phyloP scores from a whole-genome alignment of 2,329 filamentous ascomycete genomes.

The Neopestalotiopsis clavispora region DNA sequence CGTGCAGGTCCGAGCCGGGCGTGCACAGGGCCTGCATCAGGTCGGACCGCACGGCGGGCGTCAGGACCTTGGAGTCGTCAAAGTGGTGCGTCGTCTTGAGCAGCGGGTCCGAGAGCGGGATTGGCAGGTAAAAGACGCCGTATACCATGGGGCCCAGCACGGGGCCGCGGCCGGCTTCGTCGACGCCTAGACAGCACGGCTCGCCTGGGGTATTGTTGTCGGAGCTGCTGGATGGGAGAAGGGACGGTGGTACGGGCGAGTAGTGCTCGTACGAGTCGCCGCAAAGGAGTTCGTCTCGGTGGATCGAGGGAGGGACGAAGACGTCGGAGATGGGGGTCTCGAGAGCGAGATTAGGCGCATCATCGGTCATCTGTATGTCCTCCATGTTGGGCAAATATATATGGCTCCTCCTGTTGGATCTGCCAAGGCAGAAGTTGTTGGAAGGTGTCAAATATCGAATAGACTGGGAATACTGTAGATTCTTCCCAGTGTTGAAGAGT shows the following conservation, averaged over 20 bases:
- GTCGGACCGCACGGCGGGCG: constrained; percentile 74
- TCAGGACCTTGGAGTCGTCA: constrained; percentile 94
- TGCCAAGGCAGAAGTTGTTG: no score
- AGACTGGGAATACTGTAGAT: no score
- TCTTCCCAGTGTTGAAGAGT: no score
- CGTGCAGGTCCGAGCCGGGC: constrained; percentile 51
- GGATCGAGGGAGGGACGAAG: constrained; percentile 75
- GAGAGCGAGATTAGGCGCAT: constrained; percentile 33
- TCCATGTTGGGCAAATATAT: constrained; percentile 37
- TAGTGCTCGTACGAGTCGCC: constrained; percentile 76
- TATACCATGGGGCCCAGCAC: constrained; percentile 86
- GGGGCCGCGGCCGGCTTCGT: constrained; percentile 91
- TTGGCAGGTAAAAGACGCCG: constrained; percentile 75
- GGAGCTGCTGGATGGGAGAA: constrained; percentile 47
- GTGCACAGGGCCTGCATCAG: constrained; percentile 77
- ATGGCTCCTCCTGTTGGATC: no score
- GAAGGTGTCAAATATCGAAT: no score
- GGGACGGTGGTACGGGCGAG: constrained; percentile 68
- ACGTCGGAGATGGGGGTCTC: constrained; percentile 38
- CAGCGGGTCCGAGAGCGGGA: constrained; percentile 71
- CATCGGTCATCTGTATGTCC: constrained; percentile 44
- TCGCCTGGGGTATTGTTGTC: constrained; percentile 38
- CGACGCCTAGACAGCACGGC: constrained; percentile 83
- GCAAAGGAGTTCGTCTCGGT: constrained; percentile 58
- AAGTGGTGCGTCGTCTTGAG: constrained; percentile 83